Evolutionary conservation across 768 basidiomycete species (phyloP).

Genomic region (Podaxis carcinomalis): DNA sequence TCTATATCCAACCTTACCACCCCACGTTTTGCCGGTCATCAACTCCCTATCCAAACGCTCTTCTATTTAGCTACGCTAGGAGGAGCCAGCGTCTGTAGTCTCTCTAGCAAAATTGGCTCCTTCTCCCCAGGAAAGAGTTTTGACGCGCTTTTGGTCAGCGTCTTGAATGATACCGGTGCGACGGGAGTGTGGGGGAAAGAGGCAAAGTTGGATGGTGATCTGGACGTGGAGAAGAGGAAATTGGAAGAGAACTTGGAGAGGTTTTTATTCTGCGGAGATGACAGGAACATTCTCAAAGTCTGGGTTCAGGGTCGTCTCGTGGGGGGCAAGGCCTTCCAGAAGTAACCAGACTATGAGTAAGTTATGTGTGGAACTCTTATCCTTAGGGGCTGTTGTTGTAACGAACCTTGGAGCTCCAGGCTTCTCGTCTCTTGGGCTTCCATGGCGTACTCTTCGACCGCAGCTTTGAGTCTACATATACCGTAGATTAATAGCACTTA

Average conservation of each 20-base stretch:
- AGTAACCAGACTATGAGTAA: background rate
- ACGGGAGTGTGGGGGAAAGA: conserved; percentile 38
- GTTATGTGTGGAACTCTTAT: background rate
- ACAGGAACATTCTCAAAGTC: conserved; percentile 76
- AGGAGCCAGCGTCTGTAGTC: conserved; percentile 78
- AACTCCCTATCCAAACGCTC: conserved; percentile 69
- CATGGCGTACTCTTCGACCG: too few relatives aligned
- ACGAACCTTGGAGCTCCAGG: too few relatives aligned
- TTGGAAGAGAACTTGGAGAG: conserved; percentile 68
- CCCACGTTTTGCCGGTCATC: conserved; percentile 45
- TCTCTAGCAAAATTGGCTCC: conserved; percentile 68
- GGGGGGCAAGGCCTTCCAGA: conserved; percentile 51
- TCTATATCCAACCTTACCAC: background rate
- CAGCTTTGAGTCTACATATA: too few relatives aligned
- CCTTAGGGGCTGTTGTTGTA: too few relatives aligned
- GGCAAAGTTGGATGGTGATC: conserved; percentile 3
- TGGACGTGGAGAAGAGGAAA: conserved; percentile 26
- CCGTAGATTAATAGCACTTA: too few relatives aligned
- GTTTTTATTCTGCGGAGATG: conserved; percentile 85
- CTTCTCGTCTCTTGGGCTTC: too few relatives aligned
- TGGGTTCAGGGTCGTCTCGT: conserved; percentile 80
- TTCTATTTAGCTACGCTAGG: conserved; percentile 91
- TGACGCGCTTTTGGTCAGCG: conserved; percentile 77
- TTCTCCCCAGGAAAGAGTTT: conserved; percentile 83
- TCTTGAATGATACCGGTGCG: conserved; percentile 42